These are phyloP conservation scores for Symbiodinium pilosum DNA, from an alignment of 73 alveolate genomes.

Conservation along the genomic window DNA sequence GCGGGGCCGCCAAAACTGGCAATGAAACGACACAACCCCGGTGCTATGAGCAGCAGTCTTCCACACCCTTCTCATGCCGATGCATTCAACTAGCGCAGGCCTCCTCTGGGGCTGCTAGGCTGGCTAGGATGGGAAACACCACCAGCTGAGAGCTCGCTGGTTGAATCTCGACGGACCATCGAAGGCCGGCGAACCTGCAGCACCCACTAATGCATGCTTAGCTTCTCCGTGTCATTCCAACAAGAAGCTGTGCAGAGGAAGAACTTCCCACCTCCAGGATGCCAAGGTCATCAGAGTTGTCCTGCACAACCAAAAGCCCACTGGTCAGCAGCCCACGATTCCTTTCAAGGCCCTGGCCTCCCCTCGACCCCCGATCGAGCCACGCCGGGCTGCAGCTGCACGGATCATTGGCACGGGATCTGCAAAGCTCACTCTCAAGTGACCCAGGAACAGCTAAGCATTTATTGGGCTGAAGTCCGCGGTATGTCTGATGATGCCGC, in stretches of 20 bases:
- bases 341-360: too few species aligned
- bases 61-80: background rate
- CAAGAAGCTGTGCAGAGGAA: background rate
- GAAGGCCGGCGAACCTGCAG: constrained; percentile 9
- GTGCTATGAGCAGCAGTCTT: too few species aligned
- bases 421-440: too few species aligned
- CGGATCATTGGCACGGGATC: too few species aligned
- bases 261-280: background rate
- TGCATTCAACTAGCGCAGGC: background rate
- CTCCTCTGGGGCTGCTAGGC: constrained; percentile 3
- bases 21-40: background rate
- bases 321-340: too few species aligned
- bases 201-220: background rate
- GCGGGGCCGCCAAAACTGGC: constrained; percentile 2
- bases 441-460: too few species aligned
- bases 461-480: too few species aligned
- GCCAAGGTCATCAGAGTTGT: background rate
- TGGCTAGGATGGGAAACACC: background rate
- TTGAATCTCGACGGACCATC: background rate
- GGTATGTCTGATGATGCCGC: too few species aligned
- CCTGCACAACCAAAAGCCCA: too few species aligned
- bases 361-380: too few species aligned
- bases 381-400: too few species aligned
- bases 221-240: background rate
- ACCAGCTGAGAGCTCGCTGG: background rate